Evolutionary conservation across 805 yeast species (phyloP).

Genomic region (Kodamaea nitidulidarum): DNA sequence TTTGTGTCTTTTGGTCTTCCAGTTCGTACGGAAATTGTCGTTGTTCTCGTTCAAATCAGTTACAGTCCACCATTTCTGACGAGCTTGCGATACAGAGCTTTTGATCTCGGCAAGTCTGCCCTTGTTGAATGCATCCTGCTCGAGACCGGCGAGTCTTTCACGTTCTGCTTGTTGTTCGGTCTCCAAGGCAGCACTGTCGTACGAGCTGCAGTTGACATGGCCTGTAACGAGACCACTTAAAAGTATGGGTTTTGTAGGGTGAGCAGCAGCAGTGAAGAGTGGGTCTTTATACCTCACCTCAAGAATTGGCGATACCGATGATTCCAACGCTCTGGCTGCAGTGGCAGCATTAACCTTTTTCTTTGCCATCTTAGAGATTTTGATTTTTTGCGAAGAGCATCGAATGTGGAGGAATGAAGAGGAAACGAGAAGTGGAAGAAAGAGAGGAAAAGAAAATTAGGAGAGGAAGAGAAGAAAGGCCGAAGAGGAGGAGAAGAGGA

Average conservation of each 20-base stretch:
- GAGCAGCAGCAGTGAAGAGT: slow-evolving; percentile 72
- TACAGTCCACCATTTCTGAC: slow-evolving; percentile 46
- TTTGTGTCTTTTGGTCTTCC: slow-evolving; percentile 91
- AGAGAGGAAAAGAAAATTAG: too few species aligned
- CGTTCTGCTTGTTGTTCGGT: slow-evolving; percentile 22
- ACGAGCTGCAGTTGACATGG: slow-evolving; percentile 57
- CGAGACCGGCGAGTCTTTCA: slow-evolving; percentile 18
- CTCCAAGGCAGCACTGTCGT: slow-evolving; percentile 48
- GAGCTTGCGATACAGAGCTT: slow-evolving; percentile 30
- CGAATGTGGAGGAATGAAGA: neutral
- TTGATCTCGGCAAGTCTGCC: slow-evolving; percentile 20
- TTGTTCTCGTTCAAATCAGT: slow-evolving; percentile 22
- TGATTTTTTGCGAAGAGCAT: slow-evolving; percentile 6
- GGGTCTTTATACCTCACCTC: slow-evolving; percentile 55
- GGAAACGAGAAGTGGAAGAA: too few species aligned
- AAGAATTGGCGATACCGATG: slow-evolving; percentile 39
- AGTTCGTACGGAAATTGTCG: slow-evolving; percentile 37
- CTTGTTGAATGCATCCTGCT: slow-evolving; percentile 22
- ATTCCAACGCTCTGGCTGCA: slow-evolving; percentile 30
- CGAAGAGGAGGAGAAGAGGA: too few species aligned
- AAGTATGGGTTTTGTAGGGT: slow-evolving; percentile 64
- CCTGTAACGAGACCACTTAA: slow-evolving; percentile 82
- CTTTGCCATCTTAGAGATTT: slow-evolving; percentile 15
- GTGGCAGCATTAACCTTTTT: slow-evolving; percentile 23
- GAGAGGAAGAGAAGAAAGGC: too few species aligned